Percentiles rank a stretch among this genome's conserved stretches.
Evolutionary conservation across 2,329 filamentous ascomycete genomes (phyloP).

Genomic region (Amesomyces nigricolor): DNA sequence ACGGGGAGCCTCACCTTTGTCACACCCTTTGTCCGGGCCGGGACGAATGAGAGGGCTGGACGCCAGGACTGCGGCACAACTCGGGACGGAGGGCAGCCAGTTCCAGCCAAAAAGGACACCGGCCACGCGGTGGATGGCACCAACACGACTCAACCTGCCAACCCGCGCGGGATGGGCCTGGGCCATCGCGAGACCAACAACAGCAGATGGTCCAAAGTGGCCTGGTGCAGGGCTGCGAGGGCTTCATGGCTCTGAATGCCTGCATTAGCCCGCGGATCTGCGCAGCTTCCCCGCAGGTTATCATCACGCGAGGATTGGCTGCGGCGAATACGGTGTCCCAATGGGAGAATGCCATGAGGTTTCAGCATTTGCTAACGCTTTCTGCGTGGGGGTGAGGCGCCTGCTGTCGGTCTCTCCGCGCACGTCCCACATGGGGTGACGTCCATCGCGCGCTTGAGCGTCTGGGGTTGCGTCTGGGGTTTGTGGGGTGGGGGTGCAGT

Average conservation of each 20-base stretch:
- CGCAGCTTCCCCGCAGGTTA: constrained; percentile 22
- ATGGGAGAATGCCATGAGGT: constrained; percentile 24
- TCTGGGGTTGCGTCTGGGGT: too few relatives aligned
- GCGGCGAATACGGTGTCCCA: constrained; percentile 13
- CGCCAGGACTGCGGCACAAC: constrained; percentile 7
- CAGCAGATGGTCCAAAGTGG: constrained; percentile 12
- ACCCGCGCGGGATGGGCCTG: not conserved
- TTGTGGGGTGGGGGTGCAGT: constrained; percentile 1
- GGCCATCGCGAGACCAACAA: constrained; percentile 1
- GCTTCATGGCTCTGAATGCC: not conserved
- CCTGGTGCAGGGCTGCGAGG: not conserved
- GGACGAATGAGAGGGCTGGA: constrained; percentile 5
- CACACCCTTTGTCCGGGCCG: not conserved
- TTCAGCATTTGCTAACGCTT: constrained; percentile 26
- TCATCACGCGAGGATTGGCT: constrained; percentile 18
- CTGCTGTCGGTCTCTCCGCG: not conserved
- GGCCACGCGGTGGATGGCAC: not conserved
- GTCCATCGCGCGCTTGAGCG: not conserved
- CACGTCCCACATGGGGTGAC: not conserved
- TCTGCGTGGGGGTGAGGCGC: constrained; percentile 18
- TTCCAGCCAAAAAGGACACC: not conserved
- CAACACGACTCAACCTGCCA: not conserved
- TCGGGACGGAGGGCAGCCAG: constrained; percentile 5
- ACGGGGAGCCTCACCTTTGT: not conserved
- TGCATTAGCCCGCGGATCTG: constrained; percentile 21